These are phyloP conservation scores for Leccinellum luteum DNA, from an alignment of 768 basidiomycete genomes.

Conservation along the genomic window DNA sequence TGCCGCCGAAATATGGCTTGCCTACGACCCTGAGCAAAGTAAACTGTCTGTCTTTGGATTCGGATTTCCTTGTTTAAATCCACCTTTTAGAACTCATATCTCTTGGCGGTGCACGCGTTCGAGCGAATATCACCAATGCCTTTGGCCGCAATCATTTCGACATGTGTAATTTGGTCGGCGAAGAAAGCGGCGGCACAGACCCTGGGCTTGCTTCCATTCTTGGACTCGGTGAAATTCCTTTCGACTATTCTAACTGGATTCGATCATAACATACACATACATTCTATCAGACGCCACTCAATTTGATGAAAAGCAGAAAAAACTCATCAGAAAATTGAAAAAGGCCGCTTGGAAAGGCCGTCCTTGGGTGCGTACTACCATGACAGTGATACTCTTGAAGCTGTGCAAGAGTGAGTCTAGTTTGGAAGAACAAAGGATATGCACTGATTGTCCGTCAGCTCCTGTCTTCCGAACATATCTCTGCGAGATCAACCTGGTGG, in stretches of 20 bases:
- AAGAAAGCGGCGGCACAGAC: neutral
- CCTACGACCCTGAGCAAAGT: neutral
- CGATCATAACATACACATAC: too few relatives aligned
- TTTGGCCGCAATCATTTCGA: neutral
- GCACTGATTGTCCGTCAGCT: neutral
- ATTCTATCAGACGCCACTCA: neutral
- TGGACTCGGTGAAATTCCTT: neutral
- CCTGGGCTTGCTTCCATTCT: neutral
- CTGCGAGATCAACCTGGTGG: neutral
- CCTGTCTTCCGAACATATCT: neutral
- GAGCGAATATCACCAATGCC: neutral
- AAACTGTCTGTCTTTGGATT: neutral
- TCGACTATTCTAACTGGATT: neutral
- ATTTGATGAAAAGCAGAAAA: neutral
- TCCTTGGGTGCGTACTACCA: neutral
- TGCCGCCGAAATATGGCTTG: constrained; percentile 4
- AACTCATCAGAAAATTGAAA: neutral
- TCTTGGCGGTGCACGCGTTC: neutral
- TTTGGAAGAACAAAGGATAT: too few relatives aligned
- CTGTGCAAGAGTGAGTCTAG: too few relatives aligned
- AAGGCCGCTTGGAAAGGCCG: neutral
- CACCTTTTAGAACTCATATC: neutral
- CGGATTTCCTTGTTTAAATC: neutral
- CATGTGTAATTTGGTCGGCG: neutral
- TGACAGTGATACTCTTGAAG: too few relatives aligned